phyloP scores from a whole-genome alignment of 345 rosid genomes.

The Erodium maritimum region DNA sequence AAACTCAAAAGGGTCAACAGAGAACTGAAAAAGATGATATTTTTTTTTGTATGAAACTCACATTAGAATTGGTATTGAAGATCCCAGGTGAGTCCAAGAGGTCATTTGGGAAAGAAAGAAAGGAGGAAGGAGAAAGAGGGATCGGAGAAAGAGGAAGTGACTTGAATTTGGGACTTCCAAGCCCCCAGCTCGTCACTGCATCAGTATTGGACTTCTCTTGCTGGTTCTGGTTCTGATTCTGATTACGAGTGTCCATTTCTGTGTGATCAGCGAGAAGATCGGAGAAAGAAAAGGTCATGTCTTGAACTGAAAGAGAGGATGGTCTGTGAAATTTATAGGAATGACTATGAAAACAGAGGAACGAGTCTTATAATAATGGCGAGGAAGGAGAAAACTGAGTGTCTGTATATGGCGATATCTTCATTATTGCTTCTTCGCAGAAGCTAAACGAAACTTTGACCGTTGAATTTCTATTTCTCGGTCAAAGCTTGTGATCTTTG shows the following conservation, averaged over 20 bases:
- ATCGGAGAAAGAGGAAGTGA: slow-evolving; percentile 54
- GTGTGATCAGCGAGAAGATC: slow-evolving; percentile 24
- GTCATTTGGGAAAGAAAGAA: slow-evolving; percentile 29
- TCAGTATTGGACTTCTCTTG: too few species aligned
- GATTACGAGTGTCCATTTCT: slow-evolving; percentile 13
- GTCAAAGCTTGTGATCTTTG: slow-evolving; percentile 85
- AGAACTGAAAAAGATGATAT: not conserved
- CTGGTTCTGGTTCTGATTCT: slow-evolving; percentile 7
- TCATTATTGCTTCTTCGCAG: slow-evolving; percentile 41
- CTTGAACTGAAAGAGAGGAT: slow-evolving; percentile 12
- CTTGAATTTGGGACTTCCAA: slow-evolving; percentile 55
- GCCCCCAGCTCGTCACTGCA: not conserved
- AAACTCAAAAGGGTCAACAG: not conserved
- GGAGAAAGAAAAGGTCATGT: slow-evolving; percentile 37
- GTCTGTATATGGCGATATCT: too few species aligned
- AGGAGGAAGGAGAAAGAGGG: slow-evolving; percentile 58
- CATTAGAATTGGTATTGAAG: slow-evolving; percentile 47
- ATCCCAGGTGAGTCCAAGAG: slow-evolving; percentile 62
- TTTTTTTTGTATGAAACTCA: slow-evolving; percentile 23
- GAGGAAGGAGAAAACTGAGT: too few species aligned
- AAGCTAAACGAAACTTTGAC: slow-evolving; percentile 67
- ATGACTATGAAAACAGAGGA: not conserved
- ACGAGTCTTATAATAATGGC: not conserved
- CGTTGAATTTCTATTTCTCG: slow-evolving; percentile 54
- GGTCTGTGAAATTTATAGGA: slow-evolving; percentile 25